Conservation (phyloP, 2,329 filamentous ascomycete species). For the Trichoderma brevicompactum region DNA sequence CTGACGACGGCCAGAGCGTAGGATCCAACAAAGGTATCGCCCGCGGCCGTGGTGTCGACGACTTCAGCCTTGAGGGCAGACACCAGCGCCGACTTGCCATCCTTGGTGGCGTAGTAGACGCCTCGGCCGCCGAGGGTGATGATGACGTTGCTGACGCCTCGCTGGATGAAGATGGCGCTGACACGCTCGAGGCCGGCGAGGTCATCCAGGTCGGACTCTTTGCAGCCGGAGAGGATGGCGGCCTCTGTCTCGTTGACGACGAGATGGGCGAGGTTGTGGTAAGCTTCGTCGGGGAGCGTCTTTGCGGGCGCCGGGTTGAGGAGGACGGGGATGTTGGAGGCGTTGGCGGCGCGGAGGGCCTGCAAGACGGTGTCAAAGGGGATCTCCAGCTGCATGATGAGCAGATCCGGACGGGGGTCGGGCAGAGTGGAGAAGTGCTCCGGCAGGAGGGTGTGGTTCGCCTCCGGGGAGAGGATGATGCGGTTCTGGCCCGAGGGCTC, state of each 20-base stretch:
- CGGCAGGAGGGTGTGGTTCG: slow-evolving; percentile 60
- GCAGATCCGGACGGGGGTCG: slow-evolving; percentile 58
- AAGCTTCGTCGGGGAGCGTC: slow-evolving; percentile 67
- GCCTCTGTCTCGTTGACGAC: slow-evolving; percentile 93
- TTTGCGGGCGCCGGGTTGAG: slow-evolving; percentile 86
- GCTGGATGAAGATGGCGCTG: slow-evolving; percentile 63
- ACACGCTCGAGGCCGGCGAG: slow-evolving; percentile 52
- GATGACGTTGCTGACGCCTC: slow-evolving; percentile 76
- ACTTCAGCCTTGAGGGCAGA: slow-evolving; percentile 72
- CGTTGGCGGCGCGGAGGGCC: slow-evolving; percentile 58
- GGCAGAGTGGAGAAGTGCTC: slow-evolving; percentile 43
- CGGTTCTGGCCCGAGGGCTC: slow-evolving; percentile 74
- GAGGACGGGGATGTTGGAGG: slow-evolving; percentile 63
- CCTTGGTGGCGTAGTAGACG: slow-evolving; percentile 65
- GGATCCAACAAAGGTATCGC: slow-evolving; percentile 90
- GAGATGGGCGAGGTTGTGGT: slow-evolving; percentile 72
- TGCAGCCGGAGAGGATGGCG: slow-evolving; percentile 66
- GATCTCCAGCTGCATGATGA: slow-evolving; percentile 81
- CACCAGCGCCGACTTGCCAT: slow-evolving; percentile 53
- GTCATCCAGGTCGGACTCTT: slow-evolving; percentile 54
- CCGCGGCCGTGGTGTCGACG: slow-evolving; percentile 91
- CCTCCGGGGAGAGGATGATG: slow-evolving; percentile 73
- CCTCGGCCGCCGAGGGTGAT: slow-evolving; percentile 84
- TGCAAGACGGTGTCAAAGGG: slow-evolving; percentile 67
- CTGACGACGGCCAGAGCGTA: slow-evolving; percentile 76